Evolutionary conservation across 139 green algal genomes (phyloP).

Genomic region (Tetratostichococcus sp.): DNA sequence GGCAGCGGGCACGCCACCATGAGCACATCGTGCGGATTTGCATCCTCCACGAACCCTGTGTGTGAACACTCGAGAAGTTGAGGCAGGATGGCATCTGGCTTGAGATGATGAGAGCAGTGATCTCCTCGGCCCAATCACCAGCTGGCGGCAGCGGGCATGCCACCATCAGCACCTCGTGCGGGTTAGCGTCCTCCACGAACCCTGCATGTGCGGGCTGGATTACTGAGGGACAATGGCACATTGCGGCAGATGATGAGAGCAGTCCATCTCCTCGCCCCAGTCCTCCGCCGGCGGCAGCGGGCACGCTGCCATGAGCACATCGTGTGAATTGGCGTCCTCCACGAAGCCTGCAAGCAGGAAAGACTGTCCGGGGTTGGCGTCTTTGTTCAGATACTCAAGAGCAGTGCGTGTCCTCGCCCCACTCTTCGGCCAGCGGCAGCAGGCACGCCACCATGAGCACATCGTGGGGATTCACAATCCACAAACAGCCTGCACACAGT

Average conservation of each 20-base stretch:
- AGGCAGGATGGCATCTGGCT: too few relatives aligned
- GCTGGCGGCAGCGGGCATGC: conserved; percentile 49
- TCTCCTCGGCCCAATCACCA: conserved; percentile 41
- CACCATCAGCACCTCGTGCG: conserved; percentile 68
- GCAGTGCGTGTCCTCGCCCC: conserved; percentile 40
- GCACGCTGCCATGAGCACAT: conserved; percentile 65
- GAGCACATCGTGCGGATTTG: conserved; percentile 65
- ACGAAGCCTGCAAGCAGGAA: too few relatives aligned
- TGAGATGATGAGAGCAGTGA: too few relatives aligned
- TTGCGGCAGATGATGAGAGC: too few relatives aligned
- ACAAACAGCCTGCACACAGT: conserved; percentile 62
- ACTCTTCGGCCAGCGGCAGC: conserved; percentile 42
- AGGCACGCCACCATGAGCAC: conserved; percentile 65
- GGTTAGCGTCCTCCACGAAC: conserved; percentile 60
- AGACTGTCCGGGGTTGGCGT: too few relatives aligned
- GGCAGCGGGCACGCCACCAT: conserved; percentile 66
- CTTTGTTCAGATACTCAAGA: too few relatives aligned
- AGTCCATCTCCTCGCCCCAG: conserved; percentile 46
- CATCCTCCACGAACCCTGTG: conserved; percentile 51
- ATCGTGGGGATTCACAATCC: conserved; percentile 60
- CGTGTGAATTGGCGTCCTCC: conserved; percentile 50
- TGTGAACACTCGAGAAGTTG: too few relatives aligned
- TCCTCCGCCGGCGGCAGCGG: conserved; percentile 45
- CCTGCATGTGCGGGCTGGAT: conserved; percentile 28
- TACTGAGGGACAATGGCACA: too few relatives aligned